A percentile compares a stretch with the other conserved stretches of the same genome.
These are phyloP conservation scores for Setaria viridis DNA, from an alignment of 202 grass and related monocot species.

Conservation along the genomic window DNA sequence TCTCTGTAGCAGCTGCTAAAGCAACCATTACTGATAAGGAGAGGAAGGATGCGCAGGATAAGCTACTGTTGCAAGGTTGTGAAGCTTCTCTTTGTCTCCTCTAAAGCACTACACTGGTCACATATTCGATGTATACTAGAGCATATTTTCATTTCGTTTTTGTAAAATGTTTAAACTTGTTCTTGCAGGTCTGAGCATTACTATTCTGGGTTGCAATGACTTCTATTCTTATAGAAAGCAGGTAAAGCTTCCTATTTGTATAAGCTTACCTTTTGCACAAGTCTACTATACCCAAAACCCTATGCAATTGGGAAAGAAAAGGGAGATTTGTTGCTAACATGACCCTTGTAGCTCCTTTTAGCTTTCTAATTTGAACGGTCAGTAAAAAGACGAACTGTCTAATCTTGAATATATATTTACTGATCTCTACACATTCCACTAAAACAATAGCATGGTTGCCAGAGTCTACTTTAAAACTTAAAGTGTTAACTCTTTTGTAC, in stretches of 20 bases:
- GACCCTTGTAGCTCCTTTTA: slow-evolving; percentile 19
- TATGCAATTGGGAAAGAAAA: slow-evolving; percentile 4
- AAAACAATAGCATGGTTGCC: neutral
- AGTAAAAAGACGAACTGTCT: neutral
- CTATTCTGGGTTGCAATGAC: slow-evolving; percentile 92
- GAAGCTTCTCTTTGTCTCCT: slow-evolving; percentile 12
- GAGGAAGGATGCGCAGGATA: slow-evolving; percentile 68
- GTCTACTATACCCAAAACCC: slow-evolving; percentile 11
- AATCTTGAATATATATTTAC: slow-evolving; percentile 31
- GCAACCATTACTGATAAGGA: slow-evolving; percentile 59
- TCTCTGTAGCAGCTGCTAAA: slow-evolving; percentile 71
- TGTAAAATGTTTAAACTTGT: slow-evolving; percentile 20
- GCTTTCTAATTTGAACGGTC: neutral
- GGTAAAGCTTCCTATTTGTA: slow-evolving; percentile 51
- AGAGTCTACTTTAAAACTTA: neutral
- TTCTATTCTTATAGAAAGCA: slow-evolving; percentile 98
- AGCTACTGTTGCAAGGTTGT: slow-evolving; percentile 83
- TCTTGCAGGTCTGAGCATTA: slow-evolving; percentile 74
- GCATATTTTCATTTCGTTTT: slow-evolving; percentile 16
- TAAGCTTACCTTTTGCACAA: neutral
- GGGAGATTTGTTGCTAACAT: neutral
- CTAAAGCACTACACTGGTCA: neutral
- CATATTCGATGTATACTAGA: slow-evolving; percentile 20
- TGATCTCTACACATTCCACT: slow-evolving; percentile 7
- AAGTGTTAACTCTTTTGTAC: neutral